A percentile compares a stretch with the other conserved stretches of the same genome.
Conservation (phyloP, 345 rosid species). For the Leavenworthia alabamica region DNA sequence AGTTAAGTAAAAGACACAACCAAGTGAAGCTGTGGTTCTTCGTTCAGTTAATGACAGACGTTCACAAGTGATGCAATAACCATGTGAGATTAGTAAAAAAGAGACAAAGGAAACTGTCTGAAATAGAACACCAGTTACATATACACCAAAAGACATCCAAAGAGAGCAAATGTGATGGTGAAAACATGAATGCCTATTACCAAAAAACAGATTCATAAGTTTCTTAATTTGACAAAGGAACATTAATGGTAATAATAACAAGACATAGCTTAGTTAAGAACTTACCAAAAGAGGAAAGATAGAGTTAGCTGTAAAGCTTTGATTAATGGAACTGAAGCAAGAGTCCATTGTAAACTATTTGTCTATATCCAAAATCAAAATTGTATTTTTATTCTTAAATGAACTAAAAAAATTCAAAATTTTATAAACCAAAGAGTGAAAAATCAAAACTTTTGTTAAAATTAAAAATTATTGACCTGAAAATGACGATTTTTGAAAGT, state of each 20-base stretch:
- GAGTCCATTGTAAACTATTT: constrained; percentile 77
- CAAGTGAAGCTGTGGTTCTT: constrained; percentile 76
- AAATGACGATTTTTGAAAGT: constrained; percentile 70
- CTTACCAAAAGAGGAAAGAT: constrained; percentile 88
- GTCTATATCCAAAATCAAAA: constrained; percentile 24
- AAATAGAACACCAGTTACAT: constrained; percentile 84
- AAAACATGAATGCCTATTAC: constrained; percentile 91
- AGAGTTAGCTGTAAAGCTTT: constrained; percentile 83
- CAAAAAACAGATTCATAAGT: neutral
- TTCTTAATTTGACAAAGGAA: neutral
- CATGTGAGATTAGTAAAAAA: constrained; percentile 85
- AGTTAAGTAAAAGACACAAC: constrained; percentile 74
- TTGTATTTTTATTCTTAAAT: neutral
- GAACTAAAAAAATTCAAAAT: neutral
- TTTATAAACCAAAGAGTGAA: neutral
- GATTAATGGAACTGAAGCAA: constrained; percentile 74
- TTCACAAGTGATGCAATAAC: constrained; percentile 87
- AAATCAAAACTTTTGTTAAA: constrained; percentile 10
- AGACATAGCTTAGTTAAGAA: neutral
- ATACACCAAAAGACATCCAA: constrained; percentile 96
- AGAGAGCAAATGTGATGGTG: constrained; percentile 74
- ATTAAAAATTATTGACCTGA: constrained; percentile 39
- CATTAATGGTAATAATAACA: constrained; percentile 8
- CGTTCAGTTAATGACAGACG: constrained; percentile 69
- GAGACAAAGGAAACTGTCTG: constrained; percentile 88